Evolutionary conservation across 306 rosid species (phyloP).

Genomic region (Dryas octopetala): DNA sequence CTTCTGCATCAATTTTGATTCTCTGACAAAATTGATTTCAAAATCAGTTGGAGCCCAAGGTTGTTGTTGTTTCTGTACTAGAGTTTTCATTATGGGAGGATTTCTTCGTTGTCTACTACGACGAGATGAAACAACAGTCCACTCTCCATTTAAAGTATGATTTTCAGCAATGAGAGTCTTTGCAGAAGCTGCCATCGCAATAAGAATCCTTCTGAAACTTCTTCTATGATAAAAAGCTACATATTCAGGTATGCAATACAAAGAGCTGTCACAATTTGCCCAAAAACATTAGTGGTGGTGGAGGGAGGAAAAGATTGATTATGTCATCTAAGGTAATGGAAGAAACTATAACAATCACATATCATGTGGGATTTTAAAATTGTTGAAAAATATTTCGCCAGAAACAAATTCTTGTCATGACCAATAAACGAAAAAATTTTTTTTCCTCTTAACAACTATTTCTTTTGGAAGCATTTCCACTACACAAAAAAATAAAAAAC

Average conservation of each 20-base stretch:
- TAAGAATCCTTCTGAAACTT: neutral
- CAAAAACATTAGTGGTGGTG: neutral
- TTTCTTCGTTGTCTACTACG: conserved; percentile 47
- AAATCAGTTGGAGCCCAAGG: conserved; percentile 53
- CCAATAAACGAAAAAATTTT: no score
- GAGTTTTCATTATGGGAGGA: conserved; percentile 21
- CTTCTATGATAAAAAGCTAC: neutral
- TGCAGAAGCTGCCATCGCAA: conserved; percentile 61
- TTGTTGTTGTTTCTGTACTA: conserved; percentile 36
- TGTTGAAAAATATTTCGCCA: no score
- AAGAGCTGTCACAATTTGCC: neutral
- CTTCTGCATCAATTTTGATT: conserved; percentile 55
- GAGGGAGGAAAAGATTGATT: neutral
- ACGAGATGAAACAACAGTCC: conserved; percentile 76
- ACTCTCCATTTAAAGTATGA: conserved; percentile 40
- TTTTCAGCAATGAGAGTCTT: conserved; percentile 33
- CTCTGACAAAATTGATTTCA: conserved; percentile 40
- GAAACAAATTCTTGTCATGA: no score
- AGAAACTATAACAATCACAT: no score
- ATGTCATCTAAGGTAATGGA: no score
- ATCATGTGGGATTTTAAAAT: no score
- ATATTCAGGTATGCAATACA: neutral
- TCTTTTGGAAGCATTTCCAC: no score
- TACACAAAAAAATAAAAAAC: no score
- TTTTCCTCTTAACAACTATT: no score